Evolutionary conservation across 352 stramenopile species (phyloP), one percentile per base, ranked within the genome.

Genomic region (Elongisporangium prolatum): DNA sequence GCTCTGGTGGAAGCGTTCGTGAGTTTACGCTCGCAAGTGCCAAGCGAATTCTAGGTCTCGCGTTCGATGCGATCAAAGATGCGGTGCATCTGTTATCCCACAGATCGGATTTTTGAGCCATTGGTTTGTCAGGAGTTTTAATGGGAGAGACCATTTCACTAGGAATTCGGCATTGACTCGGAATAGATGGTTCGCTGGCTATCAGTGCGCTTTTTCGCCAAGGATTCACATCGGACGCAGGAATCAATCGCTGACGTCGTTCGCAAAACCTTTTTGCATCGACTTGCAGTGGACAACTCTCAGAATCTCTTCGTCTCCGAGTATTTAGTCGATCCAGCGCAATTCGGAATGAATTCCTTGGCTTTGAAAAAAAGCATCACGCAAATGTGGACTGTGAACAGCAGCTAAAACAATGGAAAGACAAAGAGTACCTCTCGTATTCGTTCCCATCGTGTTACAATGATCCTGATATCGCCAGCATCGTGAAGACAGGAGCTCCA

Each of bases 401-500:
- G 14, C 0, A 57, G 48, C 40, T 65, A 48, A 21, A 17, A 28
- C 9, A 40, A 4, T 69, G 57, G 57, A 59, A 51, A 61, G 57
- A 61, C 34, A 21, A 61, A 38, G 20, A 53, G 49, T 56, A 25
- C 6, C 28, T 50, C 57, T 56, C 53, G 20, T 69, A 69, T 47
- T 65, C 53, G 62, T 65, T 57, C 57, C 62, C 62, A 50, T 24
- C 25, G 9, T 69, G 57, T 34, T 21, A 69, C 53, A 21, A 61
- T 60, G 65, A 56, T 22, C 57, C 57, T 7, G 65, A 59, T 37
- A 69, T 69, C 64, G 57, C 60, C 20, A 69, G 57, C 25, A 59
- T 69, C 47, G 52, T 59, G 53, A 65, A 61, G 38, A 17, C 37
- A 61, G 47, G 53, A 59, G 52, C 50, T 54, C 34, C 37, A 55